Conservation (phyloP, 1,139 yeast species). For the Yamadazyma taylorii region DNA sequence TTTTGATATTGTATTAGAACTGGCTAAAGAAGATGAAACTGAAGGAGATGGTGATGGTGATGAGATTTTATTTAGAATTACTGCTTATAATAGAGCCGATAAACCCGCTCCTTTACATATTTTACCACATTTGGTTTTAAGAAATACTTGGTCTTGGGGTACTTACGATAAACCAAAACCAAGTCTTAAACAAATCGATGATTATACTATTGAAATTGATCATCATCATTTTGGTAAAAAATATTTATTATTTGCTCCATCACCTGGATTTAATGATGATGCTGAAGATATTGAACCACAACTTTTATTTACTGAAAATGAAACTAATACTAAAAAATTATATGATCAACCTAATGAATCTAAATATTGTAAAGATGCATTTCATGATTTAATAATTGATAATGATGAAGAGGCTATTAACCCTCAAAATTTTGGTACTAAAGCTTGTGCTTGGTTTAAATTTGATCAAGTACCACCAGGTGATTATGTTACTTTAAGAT, state of each 20-base stretch:
- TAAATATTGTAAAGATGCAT: constrained; percentile 80
- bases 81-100: constrained; percentile 85
- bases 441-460: constrained; percentile 68
- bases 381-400: constrained; percentile 79
- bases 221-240: constrained; percentile 77
- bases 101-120: constrained; percentile 87
- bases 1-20: constrained; percentile 87
- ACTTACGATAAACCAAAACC: constrained; percentile 59
- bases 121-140: constrained; percentile 79
- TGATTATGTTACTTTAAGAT: constrained; percentile 85
- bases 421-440: constrained; percentile 68
- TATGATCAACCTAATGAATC: constrained; percentile 61
- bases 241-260: constrained; percentile 75
- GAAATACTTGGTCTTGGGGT: constrained; percentile 97
- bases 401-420: constrained; percentile 62
- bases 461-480: constrained; percentile 85
- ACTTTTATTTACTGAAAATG: constrained; percentile 84
- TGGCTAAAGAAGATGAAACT: constrained; percentile 85
- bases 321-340: constrained; percentile 70
- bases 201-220: constrained; percentile 53
- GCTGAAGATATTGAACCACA: constrained; percentile 72
- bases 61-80: constrained; percentile 82
- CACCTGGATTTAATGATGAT: constrained; percentile 70
- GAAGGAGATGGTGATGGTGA: constrained; percentile 87
- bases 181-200: constrained; percentile 42